These are phyloP conservation scores for Micractinium sp. DNA, from an alignment of 139 green algal genomes.

Conservation along the genomic window DNA sequence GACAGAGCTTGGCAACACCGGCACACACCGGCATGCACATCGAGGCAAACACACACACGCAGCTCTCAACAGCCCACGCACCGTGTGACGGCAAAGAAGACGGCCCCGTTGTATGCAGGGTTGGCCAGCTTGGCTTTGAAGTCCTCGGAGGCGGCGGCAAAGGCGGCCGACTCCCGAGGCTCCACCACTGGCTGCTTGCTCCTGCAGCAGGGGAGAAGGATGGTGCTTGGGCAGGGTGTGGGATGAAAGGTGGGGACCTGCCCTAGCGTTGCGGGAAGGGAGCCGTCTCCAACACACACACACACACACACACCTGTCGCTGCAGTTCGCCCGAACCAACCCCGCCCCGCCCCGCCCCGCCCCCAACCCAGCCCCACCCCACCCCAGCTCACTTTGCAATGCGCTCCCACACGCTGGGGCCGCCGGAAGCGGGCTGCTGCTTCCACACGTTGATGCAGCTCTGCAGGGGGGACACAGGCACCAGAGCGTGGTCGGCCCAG, in stretches of 20 bases:
- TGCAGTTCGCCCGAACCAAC: too few species aligned
- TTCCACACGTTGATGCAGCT: slow-evolving; percentile 19
- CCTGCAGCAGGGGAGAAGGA: background rate
- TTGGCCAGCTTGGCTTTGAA: slow-evolving; percentile 81
- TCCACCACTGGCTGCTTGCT: slow-evolving; percentile 91
- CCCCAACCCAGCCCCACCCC: too few species aligned
- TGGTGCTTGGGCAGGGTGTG: background rate
- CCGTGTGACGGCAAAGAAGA: slow-evolving; percentile 89
- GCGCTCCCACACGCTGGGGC: slow-evolving; percentile 84
- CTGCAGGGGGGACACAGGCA: background rate
- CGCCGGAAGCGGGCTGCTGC: slow-evolving; percentile 41
- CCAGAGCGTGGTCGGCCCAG: background rate
- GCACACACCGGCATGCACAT: too few species aligned
- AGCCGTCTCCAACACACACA: too few species aligned
- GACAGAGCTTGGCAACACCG: too few species aligned
- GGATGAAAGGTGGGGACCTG: too few species aligned
- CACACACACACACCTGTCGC: too few species aligned
- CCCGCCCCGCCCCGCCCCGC: too few species aligned
- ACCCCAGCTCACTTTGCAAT: slow-evolving; percentile 57
- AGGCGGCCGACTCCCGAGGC: slow-evolving; percentile 67
- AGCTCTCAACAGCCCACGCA: background rate
- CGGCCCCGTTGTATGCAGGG: slow-evolving; percentile 67
- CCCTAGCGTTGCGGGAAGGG: too few species aligned
- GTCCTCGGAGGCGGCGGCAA: slow-evolving; percentile 67
- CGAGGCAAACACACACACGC: too few species aligned